phyloP scores from a whole-genome alignment of 306 rosid genomes.

The Casuarina equisetifolia region DNA sequence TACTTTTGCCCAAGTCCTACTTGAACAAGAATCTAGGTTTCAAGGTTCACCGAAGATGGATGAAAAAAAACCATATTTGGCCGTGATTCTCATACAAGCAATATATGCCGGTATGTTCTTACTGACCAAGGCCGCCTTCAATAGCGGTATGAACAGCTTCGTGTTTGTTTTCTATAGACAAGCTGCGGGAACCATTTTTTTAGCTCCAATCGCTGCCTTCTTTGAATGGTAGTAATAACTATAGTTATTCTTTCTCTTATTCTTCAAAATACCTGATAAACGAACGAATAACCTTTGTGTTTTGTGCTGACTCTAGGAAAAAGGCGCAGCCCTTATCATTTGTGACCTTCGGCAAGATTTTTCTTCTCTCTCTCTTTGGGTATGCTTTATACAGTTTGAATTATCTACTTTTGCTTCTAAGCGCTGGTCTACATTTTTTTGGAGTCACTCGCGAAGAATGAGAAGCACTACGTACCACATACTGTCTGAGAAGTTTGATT shows the following conservation, averaged over 20 bases:
- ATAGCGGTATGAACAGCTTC: slow-evolving; percentile 76
- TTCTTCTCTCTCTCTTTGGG: slow-evolving; percentile 70
- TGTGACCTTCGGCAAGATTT: slow-evolving; percentile 64
- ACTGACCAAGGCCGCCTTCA: slow-evolving; percentile 71
- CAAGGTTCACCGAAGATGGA: slow-evolving; percentile 19
- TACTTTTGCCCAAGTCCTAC: neutral
- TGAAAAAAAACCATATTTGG: slow-evolving; percentile 32
- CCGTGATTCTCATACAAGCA: slow-evolving; percentile 51
- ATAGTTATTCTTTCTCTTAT: neutral
- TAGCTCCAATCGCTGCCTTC: slow-evolving; percentile 54
- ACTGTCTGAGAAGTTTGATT: neutral
- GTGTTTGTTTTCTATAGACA: slow-evolving; percentile 79
- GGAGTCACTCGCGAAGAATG: neutral
- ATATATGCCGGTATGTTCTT: slow-evolving; percentile 68
- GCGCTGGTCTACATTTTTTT: neutral
- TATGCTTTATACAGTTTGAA: slow-evolving; percentile 22
- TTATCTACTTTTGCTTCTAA: neutral
- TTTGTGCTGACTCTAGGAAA: slow-evolving; percentile 37
- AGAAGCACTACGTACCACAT: neutral
- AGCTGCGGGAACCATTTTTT: slow-evolving; percentile 52
- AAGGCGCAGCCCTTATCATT: slow-evolving; percentile 61
- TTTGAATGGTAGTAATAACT: slow-evolving; percentile 47
- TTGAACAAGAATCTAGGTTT: neutral
- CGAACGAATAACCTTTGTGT: neutral
- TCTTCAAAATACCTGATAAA: neutral